A percentile compares a stretch with the other conserved stretches of the same genome.
Conservation (phyloP, 495 filamentous ascomycete genomes). For the Sporormia fimetaria region DNA sequence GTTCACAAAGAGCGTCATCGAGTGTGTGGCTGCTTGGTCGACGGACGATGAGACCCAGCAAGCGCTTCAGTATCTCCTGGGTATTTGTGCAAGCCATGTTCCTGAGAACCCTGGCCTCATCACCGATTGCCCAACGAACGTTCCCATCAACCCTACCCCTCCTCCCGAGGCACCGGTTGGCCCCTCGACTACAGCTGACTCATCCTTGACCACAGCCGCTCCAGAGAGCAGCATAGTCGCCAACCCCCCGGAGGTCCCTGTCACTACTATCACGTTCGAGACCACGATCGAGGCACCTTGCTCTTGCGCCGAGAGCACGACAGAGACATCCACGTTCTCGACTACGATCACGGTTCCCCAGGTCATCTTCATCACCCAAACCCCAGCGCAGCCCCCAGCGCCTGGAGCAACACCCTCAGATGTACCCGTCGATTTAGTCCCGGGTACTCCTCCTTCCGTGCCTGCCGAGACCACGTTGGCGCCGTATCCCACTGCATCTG, state of each 20-base stretch:
- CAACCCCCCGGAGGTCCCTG: conserved; percentile 29
- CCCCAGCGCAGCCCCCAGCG: conserved; percentile 23
- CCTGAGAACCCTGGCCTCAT: conserved; percentile 73
- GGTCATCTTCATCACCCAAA: conserved; percentile 54
- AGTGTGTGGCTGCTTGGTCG: conserved; percentile 70
- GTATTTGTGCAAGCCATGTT: conserved; percentile 73
- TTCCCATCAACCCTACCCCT: conserved; percentile 44
- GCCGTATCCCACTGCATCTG: conserved; percentile 21
- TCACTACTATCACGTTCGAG: conserved; percentile 46
- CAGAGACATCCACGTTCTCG: conserved; percentile 43
- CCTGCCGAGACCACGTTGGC: conserved; percentile 27
- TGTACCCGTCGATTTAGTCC: conserved; percentile 39
- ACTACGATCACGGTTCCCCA: conserved; percentile 63
- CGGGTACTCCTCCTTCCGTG: conserved; percentile 36
- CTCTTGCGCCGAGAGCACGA: conserved; percentile 36
- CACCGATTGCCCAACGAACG: conserved; percentile 53
- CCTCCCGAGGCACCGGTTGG: conserved; percentile 12
- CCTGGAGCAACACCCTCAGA: conserved; percentile 27
- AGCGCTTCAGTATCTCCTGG: conserved; percentile 76
- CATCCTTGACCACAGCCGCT: conserved; percentile 29
- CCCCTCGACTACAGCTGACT: conserved; percentile 2
- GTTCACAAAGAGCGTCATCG: conserved; percentile 71
- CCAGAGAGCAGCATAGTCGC: no score
- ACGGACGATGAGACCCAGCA: conserved; percentile 52
- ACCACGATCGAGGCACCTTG: conserved; percentile 37